These are phyloP conservation scores for Hypoxylon fragiforme DNA, from an alignment of 495 filamentous ascomycete species.

Conservation along the genomic window DNA sequence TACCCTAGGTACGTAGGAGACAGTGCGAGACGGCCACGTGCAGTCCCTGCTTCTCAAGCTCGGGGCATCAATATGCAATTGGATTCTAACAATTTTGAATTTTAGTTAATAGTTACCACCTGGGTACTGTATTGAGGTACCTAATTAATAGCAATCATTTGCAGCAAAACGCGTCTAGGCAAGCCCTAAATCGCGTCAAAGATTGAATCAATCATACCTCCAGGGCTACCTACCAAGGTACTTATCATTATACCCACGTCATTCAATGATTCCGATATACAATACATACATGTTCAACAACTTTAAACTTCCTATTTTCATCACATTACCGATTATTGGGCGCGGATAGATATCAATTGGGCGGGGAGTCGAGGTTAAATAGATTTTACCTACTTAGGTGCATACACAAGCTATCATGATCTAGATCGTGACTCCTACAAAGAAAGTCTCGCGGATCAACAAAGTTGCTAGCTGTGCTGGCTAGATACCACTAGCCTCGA, in stretches of 20 bases:
- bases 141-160: no score
- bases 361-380: background rate
- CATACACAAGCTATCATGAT: background rate
- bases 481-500: background rate
- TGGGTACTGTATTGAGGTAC: no score
- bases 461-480: no score
- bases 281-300: background rate
- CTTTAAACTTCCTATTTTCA: background rate
- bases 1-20: conserved; percentile 3
- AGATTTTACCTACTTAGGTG: no score
- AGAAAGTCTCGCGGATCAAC: no score
- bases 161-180: conserved; percentile 24
- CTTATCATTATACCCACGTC: background rate
- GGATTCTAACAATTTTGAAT: no score
- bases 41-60: conserved; percentile 16
- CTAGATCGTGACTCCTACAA: no score
- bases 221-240: background rate
- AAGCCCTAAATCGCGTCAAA: conserved; percentile 19
- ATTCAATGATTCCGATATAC: background rate
- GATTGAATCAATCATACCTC: background rate
- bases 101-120: no score
- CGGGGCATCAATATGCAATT: conserved; percentile 15
- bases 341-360: background rate
- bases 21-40: conserved; percentile 25
- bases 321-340: background rate